phyloP scores from a whole-genome alignment of 768 basidiomycete species.

The Boletus rex-veris region DNA sequence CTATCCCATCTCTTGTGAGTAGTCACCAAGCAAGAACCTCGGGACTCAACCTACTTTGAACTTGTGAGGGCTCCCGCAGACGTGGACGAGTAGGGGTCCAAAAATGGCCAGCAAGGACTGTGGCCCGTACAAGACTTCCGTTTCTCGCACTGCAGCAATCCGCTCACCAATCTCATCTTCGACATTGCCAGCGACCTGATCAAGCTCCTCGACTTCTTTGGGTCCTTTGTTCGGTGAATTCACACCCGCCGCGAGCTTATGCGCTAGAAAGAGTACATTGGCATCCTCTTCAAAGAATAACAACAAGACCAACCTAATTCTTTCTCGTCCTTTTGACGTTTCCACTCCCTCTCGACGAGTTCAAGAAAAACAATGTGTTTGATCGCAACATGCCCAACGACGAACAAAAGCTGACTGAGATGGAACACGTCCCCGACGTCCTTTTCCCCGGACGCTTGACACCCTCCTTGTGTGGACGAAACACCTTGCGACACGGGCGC shows the following conservation, averaged over 20 bases:
- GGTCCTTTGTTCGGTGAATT: conserved; percentile 38
- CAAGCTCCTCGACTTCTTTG: conserved; percentile 81
- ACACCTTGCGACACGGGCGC: conserved; percentile 20
- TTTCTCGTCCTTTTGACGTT: conserved; percentile 90
- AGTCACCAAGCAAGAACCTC: not conserved
- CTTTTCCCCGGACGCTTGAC: conserved; percentile 29
- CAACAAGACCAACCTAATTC: conserved; percentile 55
- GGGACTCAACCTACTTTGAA: conserved; percentile 62
- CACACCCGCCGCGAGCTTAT: conserved; percentile 49
- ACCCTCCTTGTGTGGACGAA: conserved; percentile 5
- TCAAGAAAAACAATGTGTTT: conserved; percentile 98
- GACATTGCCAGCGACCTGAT: conserved; percentile 95
- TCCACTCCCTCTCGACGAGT: conserved; percentile 93
- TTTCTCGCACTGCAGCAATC: conserved; percentile 79
- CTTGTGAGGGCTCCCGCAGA: conserved; percentile 85
- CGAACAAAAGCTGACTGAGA: conserved; percentile 90
- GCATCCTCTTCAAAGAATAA: not conserved
- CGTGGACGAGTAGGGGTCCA: conserved; percentile 86
- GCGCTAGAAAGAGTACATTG: conserved; percentile 38
- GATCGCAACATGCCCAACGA: conserved; percentile 95
- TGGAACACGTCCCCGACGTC: conserved; percentile 82
- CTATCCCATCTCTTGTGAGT: conserved; percentile 40
- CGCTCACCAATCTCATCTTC: conserved; percentile 98
- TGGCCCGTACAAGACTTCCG: conserved; percentile 80
- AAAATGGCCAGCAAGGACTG: conserved; percentile 79